A percentile compares a stretch with the other conserved stretches of the same genome.
Evolutionary conservation across 345 rosid species (phyloP).

Genomic region (Salix exigua): DNA sequence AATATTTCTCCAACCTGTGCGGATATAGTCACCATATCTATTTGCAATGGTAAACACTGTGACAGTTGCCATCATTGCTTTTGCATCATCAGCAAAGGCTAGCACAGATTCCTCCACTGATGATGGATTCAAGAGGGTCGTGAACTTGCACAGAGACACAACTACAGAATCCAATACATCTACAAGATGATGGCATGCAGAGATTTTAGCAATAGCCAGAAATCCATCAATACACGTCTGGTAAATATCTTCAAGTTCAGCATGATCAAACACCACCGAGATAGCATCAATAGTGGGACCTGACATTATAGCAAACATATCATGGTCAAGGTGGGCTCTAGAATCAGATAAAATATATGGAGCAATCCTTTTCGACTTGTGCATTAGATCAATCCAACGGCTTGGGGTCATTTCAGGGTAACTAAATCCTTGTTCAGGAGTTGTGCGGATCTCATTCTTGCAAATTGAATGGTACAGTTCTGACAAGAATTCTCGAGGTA

Average conservation of each 20-base stretch:
- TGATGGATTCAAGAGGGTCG: conserved; percentile 83
- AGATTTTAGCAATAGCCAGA: conserved; percentile 91
- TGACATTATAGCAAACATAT: conserved; percentile 97
- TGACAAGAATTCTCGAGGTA: conserved; percentile 82
- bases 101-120: conserved; percentile 90
- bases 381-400: conserved; percentile 99
- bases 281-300: conserved; percentile 99
- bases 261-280: conserved; percentile 97
- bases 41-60: conserved; percentile 97
- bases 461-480: conserved; percentile 88
- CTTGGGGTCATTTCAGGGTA: conserved; percentile 98
- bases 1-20: conserved; percentile 97
- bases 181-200: conserved; percentile 97
- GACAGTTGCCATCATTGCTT: conserved; percentile 92
- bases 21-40: conserved; percentile 88
- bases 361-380: conserved; percentile 85
- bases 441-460: conserved; percentile 95
- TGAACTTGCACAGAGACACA: conserved; percentile 92
- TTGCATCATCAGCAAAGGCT: conserved; percentile 91
- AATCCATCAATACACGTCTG: conserved; percentile 97
- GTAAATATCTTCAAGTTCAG: conserved; percentile 89
- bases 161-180: conserved; percentile 96
- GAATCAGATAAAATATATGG: conserved; percentile 78
- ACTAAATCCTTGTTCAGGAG: conserved; percentile 90
- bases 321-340: conserved; percentile 86